These are phyloP conservation scores for Fraxinus americana DNA, from an alignment of 257 asterid species.

Conservation along the genomic window DNA sequence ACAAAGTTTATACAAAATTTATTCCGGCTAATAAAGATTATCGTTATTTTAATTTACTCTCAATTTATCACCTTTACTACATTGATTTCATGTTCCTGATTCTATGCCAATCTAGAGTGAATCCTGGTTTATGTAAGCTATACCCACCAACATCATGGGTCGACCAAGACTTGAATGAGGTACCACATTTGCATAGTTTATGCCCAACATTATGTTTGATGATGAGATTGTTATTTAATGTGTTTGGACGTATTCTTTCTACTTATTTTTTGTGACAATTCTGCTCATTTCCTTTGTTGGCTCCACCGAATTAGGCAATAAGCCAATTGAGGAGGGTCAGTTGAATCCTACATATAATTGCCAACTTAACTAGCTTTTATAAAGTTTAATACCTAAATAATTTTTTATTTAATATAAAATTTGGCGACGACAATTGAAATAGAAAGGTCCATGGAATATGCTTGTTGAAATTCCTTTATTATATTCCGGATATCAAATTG, in stretches of 20 bases:
- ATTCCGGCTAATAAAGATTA: background rate
- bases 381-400: constrained; percentile 21
- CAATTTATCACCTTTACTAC: too few species aligned
- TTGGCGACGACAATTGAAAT: too few species aligned
- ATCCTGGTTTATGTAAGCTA: constrained; percentile 30
- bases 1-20: too few species aligned
- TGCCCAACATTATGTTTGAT: constrained; percentile 46
- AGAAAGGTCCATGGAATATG: too few species aligned
- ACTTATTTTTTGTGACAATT: constrained; percentile 9
- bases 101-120: background rate
- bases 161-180: constrained; percentile 48
- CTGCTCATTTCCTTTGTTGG: constrained; percentile 23
- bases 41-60: too few species aligned
- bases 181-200: constrained; percentile 48
- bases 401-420: too few species aligned
- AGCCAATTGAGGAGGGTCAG: constrained; percentile 28
- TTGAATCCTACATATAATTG: constrained; percentile 50
- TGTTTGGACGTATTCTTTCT: constrained; percentile 31
- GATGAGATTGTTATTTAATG: constrained; percentile 33
- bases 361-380: constrained; percentile 37
- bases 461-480: too few species aligned
- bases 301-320: constrained; percentile 36
- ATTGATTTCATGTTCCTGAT: background rate
- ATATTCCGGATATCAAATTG: too few species aligned
- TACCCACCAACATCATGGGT: constrained; percentile 71